Evolutionary conservation across 2,329 filamentous ascomycete genomes (phyloP), one percentile per base, ranked within the genome.

Genomic region (Pseudophaeomoniella oleicola): DNA sequence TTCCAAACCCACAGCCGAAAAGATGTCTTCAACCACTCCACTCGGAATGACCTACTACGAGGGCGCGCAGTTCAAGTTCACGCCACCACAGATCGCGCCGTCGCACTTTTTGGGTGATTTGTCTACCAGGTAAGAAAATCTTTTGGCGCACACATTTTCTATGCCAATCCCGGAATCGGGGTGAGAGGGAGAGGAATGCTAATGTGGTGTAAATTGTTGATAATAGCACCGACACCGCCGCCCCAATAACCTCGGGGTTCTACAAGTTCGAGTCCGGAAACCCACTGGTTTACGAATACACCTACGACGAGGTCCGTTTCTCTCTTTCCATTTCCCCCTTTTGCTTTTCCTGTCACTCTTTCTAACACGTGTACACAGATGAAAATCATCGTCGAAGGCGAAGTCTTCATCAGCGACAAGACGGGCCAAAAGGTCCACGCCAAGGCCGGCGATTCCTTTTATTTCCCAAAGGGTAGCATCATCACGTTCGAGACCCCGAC

Each of bases 371-470:
- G 9, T 6, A 27, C 6, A 27, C 22, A 27, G 62, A 78, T 79
- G 71, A 81, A 81, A 62, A 78, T 81, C 50, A 76, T 82, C 44
- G 57, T 81, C 6, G 76, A 81, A 47, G 78, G 77, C 11, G 65
- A 71, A 45, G 79, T 75, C 49, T 69, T 73, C 42, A 78, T 81
- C 47, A 63, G 62, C 18, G 77, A 81, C 44, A 69, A 70, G 52
- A 71, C 71, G 2, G 77, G 75, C 27, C 63, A 70, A 46, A 58
- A 66, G 44, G 72, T 76, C 16, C 64, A 67, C 36, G 77, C 72
- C 5, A 63, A 58, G 19, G 63, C 69, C 5, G 78, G 78, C 0
- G 78, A 81, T 53, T 72, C 79, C 34, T 78, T 82, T 46, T 75
- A 73, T 53, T 81, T 81, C 50, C 75, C 75, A 42, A 75, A 72